These are phyloP conservation scores for Hymenoscyphus occultus DNA, from an alignment of 2,329 filamentous ascomycete genomes.

Conservation along the genomic window DNA sequence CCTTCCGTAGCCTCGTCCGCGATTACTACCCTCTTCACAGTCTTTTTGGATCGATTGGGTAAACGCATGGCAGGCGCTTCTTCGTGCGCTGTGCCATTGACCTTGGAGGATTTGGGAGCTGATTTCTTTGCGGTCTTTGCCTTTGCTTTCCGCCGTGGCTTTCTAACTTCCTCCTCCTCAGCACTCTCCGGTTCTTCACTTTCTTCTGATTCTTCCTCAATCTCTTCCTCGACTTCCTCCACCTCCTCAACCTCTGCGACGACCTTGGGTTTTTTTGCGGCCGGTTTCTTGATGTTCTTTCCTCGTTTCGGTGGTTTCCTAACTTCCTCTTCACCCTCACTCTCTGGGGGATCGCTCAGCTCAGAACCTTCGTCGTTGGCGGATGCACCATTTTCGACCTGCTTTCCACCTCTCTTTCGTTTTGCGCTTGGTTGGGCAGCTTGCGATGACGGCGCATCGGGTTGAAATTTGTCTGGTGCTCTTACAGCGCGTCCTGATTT, in stretches of 20 bases:
- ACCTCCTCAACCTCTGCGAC: conserved; percentile 52
- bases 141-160: conserved; percentile 38
- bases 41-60: conserved; percentile 34
- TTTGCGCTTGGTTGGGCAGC: conserved; percentile 45
- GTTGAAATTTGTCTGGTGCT: conserved; percentile 57
- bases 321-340: conserved; percentile 47
- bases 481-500: conserved; percentile 67
- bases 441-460: conserved; percentile 43
- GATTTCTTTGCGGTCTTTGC: conserved; percentile 49
- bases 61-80: conserved; percentile 48
- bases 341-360: conserved; percentile 40
- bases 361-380: conserved; percentile 48
- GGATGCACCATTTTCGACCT: conserved; percentile 47
- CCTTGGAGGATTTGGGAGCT: conserved; percentile 61
- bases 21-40: conserved; percentile 44
- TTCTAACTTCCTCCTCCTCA: conserved; percentile 46
- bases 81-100: conserved; percentile 56
- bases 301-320: conserved; percentile 38
- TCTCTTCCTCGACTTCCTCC: conserved; percentile 35
- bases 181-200: conserved; percentile 43
- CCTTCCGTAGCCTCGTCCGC: conserved; percentile 35
- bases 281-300: conserved; percentile 50
- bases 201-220: conserved; percentile 45
- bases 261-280: conserved; percentile 61
- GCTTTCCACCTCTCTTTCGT: conserved; percentile 51